These are phyloP conservation scores for Zygnema cylindricum DNA, from an alignment of 139 green algal species.

Conservation along the genomic window DNA sequence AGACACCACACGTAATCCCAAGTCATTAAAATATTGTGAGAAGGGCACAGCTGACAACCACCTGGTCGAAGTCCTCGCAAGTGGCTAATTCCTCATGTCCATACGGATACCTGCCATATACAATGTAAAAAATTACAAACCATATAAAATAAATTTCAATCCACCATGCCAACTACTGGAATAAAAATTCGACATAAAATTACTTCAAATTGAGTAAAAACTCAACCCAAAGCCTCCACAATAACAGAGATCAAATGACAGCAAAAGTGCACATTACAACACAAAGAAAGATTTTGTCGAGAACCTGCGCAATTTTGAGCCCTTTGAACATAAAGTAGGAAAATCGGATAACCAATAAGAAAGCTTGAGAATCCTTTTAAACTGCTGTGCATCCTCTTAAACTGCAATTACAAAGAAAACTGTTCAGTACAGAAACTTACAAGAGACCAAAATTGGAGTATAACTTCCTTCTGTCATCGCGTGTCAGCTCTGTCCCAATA, in stretches of 20 bases:
- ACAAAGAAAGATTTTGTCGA: too few species aligned
- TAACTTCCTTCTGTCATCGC: conserved; percentile 92
- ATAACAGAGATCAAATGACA: too few species aligned
- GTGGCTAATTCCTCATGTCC: conserved; percentile 87
- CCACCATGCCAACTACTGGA: background rate
- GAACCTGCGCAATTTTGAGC: too few species aligned
- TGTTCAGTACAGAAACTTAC: conserved; percentile 81
- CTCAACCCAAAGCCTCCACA: background rate
- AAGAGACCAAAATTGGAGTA: conserved; percentile 95
- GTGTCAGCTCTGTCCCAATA: conserved; percentile 94
- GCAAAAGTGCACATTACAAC: too few species aligned
- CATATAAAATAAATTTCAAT: too few species aligned
- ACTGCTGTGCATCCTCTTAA: too few species aligned
- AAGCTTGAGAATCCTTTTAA: too few species aligned
- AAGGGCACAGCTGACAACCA: conserved; percentile 24
- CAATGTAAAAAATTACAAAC: background rate
- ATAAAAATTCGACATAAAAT: background rate
- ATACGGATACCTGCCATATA: conserved; percentile 61
- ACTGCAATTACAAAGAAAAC: too few species aligned
- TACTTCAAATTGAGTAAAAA: conserved; percentile 10
- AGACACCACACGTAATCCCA: too few species aligned
- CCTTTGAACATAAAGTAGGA: too few species aligned
- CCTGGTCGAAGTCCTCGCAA: conserved; percentile 96
- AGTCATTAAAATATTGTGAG: background rate
- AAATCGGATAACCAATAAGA: too few species aligned